Evolutionary conservation across 164 flowering plant species (phyloP).

Genomic region (Liquidambar formosana): DNA sequence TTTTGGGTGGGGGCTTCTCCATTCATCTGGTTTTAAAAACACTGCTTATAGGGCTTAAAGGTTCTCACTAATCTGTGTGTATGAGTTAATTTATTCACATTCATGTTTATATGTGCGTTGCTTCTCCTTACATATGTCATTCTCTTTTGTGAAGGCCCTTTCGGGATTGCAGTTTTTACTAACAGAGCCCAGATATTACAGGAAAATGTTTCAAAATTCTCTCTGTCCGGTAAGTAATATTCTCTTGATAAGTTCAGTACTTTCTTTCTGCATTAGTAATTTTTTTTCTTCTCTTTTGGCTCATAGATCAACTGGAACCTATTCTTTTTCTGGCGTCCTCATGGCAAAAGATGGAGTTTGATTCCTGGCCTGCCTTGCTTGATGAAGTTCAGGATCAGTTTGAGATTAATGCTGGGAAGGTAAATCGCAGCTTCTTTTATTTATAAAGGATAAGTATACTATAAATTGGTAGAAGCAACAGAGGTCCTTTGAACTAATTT

Average conservation of each 20-base stretch:
- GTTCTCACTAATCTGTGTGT: too few species aligned
- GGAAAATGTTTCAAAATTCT: constrained; percentile 64
- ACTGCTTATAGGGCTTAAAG: too few species aligned
- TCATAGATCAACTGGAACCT: constrained; percentile 60
- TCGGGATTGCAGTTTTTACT: constrained; percentile 74
- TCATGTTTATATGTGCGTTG: too few species aligned
- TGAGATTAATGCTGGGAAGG: constrained; percentile 80
- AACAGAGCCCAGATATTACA: constrained; percentile 43
- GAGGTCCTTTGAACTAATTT: too few species aligned
- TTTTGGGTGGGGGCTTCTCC: too few species aligned
- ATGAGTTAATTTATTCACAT: too few species aligned
- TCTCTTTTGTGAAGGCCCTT: constrained; percentile 53
- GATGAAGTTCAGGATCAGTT: constrained; percentile 75
- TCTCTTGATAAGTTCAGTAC: neutral
- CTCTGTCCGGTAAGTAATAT: constrained; percentile 52
- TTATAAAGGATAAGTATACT: neutral
- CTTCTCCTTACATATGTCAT: neutral
- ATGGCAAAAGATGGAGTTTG: constrained; percentile 87
- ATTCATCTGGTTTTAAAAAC: too few species aligned
- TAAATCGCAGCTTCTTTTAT: constrained; percentile 18
- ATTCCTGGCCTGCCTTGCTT: constrained; percentile 78
- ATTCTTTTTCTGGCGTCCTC: constrained; percentile 52
- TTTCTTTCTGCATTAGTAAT: neutral
- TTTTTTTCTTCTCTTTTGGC: neutral
- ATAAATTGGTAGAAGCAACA: neutral